Percentiles rank a stretch among this genome's conserved stretches.
phyloP scores from a whole-genome alignment of 2,329 filamentous ascomycete genomes.

The Juglanconis juglandina region DNA sequence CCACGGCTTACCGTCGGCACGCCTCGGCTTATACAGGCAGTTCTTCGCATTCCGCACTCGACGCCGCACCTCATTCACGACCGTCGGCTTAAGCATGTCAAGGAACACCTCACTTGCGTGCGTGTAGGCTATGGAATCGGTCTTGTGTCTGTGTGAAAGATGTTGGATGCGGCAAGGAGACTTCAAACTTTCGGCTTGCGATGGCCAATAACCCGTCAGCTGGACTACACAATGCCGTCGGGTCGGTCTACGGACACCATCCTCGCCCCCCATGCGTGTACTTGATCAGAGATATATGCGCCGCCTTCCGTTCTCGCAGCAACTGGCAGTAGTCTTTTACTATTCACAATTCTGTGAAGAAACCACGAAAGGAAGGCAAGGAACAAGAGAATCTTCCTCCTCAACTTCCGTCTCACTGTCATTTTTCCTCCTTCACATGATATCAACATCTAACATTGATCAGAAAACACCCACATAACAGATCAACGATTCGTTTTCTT shows the following conservation, averaged over 20 bases:
- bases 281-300: constrained; percentile 11
- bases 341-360: not conserved
- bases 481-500: not conserved
- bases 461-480: too few relatives aligned
- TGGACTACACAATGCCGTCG: not conserved
- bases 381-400: not conserved
- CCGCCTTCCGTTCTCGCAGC: not conserved
- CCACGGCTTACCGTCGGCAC: constrained; percentile 17
- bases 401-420: not conserved
- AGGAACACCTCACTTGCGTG: constrained; percentile 8
- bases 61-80: not conserved
- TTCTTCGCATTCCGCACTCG: constrained; percentile 7
- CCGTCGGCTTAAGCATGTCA: constrained; percentile 12
- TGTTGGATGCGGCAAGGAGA: not conserved
- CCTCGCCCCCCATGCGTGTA: not conserved
- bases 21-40: constrained; percentile 11
- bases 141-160: not conserved
- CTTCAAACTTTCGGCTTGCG: constrained; percentile 12
- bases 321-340: not conserved
- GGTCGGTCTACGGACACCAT: not conserved
- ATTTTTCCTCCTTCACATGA: not conserved
- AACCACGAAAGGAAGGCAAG: not conserved
- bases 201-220: not conserved
- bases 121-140: constrained; percentile 2
- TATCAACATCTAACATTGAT: not conserved